Percentiles rank a stretch among this genome's conserved stretches.
Conservation (phyloP, 768 basidiomycete species). For the Coprinellus micaceus region DNA sequence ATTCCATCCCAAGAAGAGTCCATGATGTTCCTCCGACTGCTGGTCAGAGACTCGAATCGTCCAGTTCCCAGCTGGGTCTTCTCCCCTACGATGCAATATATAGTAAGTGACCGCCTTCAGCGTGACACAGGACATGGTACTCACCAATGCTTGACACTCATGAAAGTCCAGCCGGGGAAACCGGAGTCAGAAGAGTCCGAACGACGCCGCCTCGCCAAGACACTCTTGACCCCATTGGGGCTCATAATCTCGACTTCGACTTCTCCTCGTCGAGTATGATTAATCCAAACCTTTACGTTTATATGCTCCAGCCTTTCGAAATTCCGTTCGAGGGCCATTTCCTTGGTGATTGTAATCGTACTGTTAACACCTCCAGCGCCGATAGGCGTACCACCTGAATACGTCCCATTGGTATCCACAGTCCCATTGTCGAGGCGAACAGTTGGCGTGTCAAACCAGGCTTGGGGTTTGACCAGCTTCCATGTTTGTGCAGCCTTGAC, state of each 20-base stretch:
- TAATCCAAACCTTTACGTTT: slow-evolving; percentile 88
- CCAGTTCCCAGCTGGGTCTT: slow-evolving; percentile 88
- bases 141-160: slow-evolving; percentile 96
- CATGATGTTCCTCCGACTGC: slow-evolving; percentile 47
- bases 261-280: slow-evolving; percentile 81
- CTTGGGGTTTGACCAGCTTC: slow-evolving; percentile 88
- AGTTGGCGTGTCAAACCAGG: slow-evolving; percentile 78
- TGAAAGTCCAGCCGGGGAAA: slow-evolving; percentile 91
- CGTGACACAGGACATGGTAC: no score
- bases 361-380: slow-evolving; percentile 57
- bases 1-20: slow-evolving; percentile 83
- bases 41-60: slow-evolving; percentile 82
- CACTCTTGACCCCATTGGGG: slow-evolving; percentile 79
- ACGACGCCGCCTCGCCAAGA: slow-evolving; percentile 68
- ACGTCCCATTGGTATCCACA: slow-evolving; percentile 49
- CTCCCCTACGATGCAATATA: slow-evolving; percentile 59
- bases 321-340: slow-evolving; percentile 67
- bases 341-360: slow-evolving; percentile 59
- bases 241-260: slow-evolving; percentile 86
- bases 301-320: slow-evolving; percentile 89
- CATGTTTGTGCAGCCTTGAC: slow-evolving; percentile 77
- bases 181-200: slow-evolving; percentile 66
- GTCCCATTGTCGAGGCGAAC: slow-evolving; percentile 60
- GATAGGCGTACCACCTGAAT: slow-evolving; percentile 65
- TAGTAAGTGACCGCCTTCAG: no score